phyloP scores from a whole-genome alignment of 2,329 filamentous ascomycete species.

The Endocalyx cinctus region DNA sequence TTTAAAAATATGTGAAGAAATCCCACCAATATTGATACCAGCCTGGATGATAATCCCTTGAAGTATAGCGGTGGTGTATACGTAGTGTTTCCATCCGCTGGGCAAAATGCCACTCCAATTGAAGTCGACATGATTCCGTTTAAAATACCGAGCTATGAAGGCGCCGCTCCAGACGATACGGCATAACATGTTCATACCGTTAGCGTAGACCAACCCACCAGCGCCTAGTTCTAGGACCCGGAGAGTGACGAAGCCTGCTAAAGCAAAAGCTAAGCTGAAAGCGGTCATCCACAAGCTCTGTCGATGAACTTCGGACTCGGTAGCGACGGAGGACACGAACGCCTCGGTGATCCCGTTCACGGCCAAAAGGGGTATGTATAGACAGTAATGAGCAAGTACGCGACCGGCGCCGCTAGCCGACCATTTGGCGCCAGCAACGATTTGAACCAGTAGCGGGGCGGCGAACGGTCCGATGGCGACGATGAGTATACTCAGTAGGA shows the following conservation, averaged over 20 bases:
- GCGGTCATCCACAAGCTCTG: constrained; percentile 82
- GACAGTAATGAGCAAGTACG: constrained; percentile 77
- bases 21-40: constrained; percentile 21
- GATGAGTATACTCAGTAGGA: constrained; percentile 65
- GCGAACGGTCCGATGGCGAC: constrained; percentile 69
- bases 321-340: constrained; percentile 85
- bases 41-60: constrained; percentile 28
- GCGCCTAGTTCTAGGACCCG: constrained; percentile 67
- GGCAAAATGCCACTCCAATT: constrained; percentile 39
- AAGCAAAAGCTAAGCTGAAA: constrained; percentile 74
- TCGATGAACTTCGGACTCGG: constrained; percentile 64
- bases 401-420: constrained; percentile 64
- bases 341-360: constrained; percentile 89
- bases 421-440: constrained; percentile 79
- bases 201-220: constrained; percentile 76
- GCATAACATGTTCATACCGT: constrained; percentile 83
- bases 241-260: constrained; percentile 71
- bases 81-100: constrained; percentile 35
- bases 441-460: constrained; percentile 65
- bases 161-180: constrained; percentile 74
- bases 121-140: constrained; percentile 37
- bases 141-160: constrained; percentile 68
- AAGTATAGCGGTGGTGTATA: constrained; percentile 38
- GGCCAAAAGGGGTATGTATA: constrained; percentile 88
- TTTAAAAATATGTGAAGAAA: constrained; percentile 28